phyloP scores from a whole-genome alignment of 768 basidiomycete genomes.

The Sistotremastrum niveocremeum region DNA sequence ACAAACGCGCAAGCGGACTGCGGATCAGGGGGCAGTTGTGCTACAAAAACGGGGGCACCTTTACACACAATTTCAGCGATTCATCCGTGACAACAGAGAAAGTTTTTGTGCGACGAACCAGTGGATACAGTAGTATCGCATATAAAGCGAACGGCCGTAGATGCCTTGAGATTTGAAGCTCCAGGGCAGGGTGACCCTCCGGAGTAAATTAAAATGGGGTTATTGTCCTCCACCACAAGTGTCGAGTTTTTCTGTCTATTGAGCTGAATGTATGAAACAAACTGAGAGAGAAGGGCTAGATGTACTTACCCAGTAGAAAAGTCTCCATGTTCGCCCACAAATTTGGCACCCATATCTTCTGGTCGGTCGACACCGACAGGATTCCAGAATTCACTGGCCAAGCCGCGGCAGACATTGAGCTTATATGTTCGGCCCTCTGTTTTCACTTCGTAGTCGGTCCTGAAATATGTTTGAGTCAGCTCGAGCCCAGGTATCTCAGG shows the following conservation, averaged over 20 bases:
- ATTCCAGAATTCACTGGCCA: constrained; percentile 45
- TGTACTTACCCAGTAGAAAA: constrained; percentile 54
- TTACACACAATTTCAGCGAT: neutral
- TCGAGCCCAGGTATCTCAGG: constrained; percentile 4
- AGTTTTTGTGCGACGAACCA: constrained; percentile 29
- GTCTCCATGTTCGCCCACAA: constrained; percentile 48
- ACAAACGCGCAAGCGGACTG: constrained; percentile 62
- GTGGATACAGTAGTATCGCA: constrained; percentile 57
- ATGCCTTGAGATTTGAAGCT: constrained; percentile 34
- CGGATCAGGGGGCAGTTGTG: constrained; percentile 55
- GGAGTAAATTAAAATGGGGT: constrained; percentile 42
- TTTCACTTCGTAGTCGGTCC: constrained; percentile 48
- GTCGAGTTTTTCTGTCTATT: constrained; percentile 51
- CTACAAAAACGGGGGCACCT: constrained; percentile 44
- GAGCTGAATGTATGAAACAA: neutral
- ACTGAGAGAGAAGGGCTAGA: neutral
- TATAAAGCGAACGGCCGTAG: constrained; percentile 60
- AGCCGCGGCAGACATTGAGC: constrained; percentile 53
- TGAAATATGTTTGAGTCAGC: constrained; percentile 17
- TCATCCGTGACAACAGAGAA: neutral
- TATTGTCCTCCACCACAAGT: constrained; percentile 35
- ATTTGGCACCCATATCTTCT: constrained; percentile 47
- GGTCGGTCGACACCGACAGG: constrained; percentile 33
- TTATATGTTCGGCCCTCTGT: constrained; percentile 33
- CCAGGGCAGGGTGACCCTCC: constrained; percentile 52